Evolutionary conservation across 805 yeast species (phyloP).

Genomic region (Teunomyces lycoperdinae): DNA sequence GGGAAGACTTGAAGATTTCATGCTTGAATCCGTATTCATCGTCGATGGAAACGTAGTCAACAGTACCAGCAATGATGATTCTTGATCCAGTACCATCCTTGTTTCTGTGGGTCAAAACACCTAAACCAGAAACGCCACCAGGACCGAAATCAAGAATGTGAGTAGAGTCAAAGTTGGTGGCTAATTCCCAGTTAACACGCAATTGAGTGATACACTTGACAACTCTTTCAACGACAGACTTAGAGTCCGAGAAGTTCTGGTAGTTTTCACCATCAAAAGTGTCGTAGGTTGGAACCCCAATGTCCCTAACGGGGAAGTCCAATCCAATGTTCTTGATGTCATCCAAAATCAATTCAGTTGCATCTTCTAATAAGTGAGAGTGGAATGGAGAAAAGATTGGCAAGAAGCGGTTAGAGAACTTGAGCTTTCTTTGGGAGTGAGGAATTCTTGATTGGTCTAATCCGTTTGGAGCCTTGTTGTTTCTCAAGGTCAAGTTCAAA

Average conservation of each 20-base stretch:
- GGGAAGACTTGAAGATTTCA: conserved; percentile 78
- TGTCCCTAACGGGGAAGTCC: conserved; percentile 50
- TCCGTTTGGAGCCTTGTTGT: conserved; percentile 92
- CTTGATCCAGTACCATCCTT: conserved; percentile 98
- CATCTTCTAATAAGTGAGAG: conserved; percentile 75
- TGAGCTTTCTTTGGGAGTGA: conserved; percentile 86
- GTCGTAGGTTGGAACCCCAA: conserved; percentile 87
- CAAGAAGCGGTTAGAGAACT: conserved; percentile 88
- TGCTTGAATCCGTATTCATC: conserved; percentile 95
- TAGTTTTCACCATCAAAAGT: conserved; percentile 83
- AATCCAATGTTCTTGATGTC: conserved; percentile 58
- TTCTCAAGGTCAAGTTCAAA: conserved; percentile 85
- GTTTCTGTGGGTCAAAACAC: conserved; percentile 93
- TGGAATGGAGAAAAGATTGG: conserved; percentile 98
- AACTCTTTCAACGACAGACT: conserved; percentile 63
- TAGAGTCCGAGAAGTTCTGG: conserved; percentile 42
- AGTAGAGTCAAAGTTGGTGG: conserved; percentile 77
- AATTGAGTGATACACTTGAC: conserved; percentile 80
- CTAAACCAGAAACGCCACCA: conserved; percentile 96
- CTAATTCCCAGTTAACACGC: conserved; percentile 93
- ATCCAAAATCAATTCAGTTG: conserved; percentile 60
- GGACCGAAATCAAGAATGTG: conserved; percentile 98
- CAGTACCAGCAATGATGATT: conserved; percentile 87
- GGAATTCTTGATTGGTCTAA: conserved; percentile 95
- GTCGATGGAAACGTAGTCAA: conserved; percentile 60